Base-by-base conservation (phyloP, 2,329 filamentous ascomycete species). In the Penicillium digitatum region DNA sequence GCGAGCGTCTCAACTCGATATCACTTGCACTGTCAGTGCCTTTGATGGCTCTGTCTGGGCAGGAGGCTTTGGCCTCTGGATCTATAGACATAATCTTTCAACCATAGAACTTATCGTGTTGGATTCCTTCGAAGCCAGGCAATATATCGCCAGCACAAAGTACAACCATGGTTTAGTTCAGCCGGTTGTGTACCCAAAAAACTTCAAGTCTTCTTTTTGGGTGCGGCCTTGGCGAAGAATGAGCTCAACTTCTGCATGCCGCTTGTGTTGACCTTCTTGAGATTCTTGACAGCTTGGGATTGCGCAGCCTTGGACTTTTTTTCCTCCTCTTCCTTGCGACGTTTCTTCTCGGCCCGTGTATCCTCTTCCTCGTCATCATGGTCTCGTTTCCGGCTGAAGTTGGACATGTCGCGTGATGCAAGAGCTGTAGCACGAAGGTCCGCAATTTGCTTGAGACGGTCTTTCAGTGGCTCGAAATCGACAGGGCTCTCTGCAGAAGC, bases 211-310 rank as follows among this genome's bases (percentile, higher is more conserved):
- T 72, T 72, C 58, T 73, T 73, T 57, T 71, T 69, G 11, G 63
- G 42, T 27, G 71, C 63, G 27, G 71, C 68, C 76, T 93, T 95
- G 57, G 85, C 85, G 73, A 99, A 99, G 76, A 99, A 99, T 58
- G 87, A 83, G 69, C 89, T 96, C 82, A 99, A 83, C 79, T 97
- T 99, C 81, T 89, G 94, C 94, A 99, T 99, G 1, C 94, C 94
- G 22, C 76, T 84, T 0, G 88, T 92, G 74, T 97, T 89, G 45
- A 92, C 93, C 76, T 97, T 99, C 71, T 88, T 88, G 67, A 99
- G 72, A 45, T 92, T 82, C 69, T 86, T 87, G 1, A 96, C 84
- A 0, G 85, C 92, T 27, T 85, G 81, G 59, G 88, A 94, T 74
- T 89, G 83, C 24, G 78, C 79, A 3, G 82, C 84, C 76, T 95